Evolutionary conservation across 192 early-diverging fungal genomes (phyloP), one percentile per base, ranked within the genome.

Genomic region (Mortierella claussenii): DNA sequence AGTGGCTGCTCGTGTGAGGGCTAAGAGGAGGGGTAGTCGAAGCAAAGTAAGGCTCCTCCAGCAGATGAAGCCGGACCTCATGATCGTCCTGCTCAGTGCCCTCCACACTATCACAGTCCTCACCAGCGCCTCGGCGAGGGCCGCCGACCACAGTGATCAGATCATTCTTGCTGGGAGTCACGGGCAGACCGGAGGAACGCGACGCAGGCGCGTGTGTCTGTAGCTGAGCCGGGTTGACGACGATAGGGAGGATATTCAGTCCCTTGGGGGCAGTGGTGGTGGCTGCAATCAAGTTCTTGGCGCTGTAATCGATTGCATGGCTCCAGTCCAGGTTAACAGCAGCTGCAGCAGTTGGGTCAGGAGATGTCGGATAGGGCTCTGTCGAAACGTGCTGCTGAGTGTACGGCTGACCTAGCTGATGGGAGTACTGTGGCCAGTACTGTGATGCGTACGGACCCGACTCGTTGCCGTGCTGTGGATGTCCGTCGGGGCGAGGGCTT

Each of bases 81-180:
- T 36, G n/a, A 10, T 50, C 44, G 27, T 60, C 57, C 24, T 62
- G 48, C 10, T 62, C 60, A 5, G 60, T 52, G 20, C 59, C 59
- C 21, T 13, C 48, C 6, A 62, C 8, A 31, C 60, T 62, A 2
- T 62, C 60, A 52, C 26, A 42, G 28, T 62, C 60, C 11, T 51
- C 49, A 17, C 20, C 48, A 21, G 26, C 37, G 13, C 37, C 13
- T 40, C 37, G 7, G 20, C 45, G 45, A 20, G 10, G 9, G n/a
- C 45, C 20, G 45, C n/a, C 5, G 17, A 27, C 4, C 2, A 12
- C 30, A 30, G 17, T 32, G 5, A 9, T 40, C 4, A 9, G 10
- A 20, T 1, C 21, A 34, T 27, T 44, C 1, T 12, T 4, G 20
- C 4, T 20, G n/a, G 26, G 3, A 24, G 47, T 23, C 4, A 49